Evolutionary conservation across 768 basidiomycete genomes (phyloP).

Genomic region (Calocera viscosa): DNA sequence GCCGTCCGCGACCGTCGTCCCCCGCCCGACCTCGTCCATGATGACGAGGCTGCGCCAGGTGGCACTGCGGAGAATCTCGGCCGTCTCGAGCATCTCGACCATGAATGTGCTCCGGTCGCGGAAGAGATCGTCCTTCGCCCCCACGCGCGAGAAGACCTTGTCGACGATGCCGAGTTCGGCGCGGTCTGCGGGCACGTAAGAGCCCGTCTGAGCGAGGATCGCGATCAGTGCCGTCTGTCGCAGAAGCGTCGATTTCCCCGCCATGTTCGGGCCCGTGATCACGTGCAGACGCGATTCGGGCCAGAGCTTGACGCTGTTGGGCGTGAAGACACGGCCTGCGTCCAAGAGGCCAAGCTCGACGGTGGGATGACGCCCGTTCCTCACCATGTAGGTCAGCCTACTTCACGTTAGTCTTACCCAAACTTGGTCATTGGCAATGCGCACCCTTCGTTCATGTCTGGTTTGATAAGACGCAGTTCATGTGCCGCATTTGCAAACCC

Average conservation of each 20-base stretch:
- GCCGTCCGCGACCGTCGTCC: slow-evolving; percentile 85
- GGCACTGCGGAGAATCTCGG: slow-evolving; percentile 75
- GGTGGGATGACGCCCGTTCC: slow-evolving; percentile 79
- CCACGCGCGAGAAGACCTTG: slow-evolving; percentile 83
- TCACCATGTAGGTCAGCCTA: slow-evolving; percentile 44
- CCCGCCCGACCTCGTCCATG: slow-evolving; percentile 98
- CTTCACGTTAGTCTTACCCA: slow-evolving; percentile 25
- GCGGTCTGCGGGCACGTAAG: slow-evolving; percentile 79
- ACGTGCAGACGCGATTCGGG: slow-evolving; percentile 55
- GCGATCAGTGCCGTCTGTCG: slow-evolving; percentile 83
- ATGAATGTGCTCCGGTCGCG: slow-evolving; percentile 92
- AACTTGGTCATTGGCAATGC: slow-evolving; percentile 18
- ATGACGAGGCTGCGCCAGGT: slow-evolving; percentile 85
- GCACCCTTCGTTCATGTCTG: slow-evolving; percentile 57
- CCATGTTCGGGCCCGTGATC: slow-evolving; percentile 95
- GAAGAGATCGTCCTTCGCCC: slow-evolving; percentile 89
- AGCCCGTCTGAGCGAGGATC: slow-evolving; percentile 83
- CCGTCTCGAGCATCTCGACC: slow-evolving; percentile 95
- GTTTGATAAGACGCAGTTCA: slow-evolving; percentile 65
- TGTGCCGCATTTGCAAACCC: slow-evolving; percentile 69
- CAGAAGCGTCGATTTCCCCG: slow-evolving; percentile 78
- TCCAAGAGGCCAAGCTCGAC: slow-evolving; percentile 78
- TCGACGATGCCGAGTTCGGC: slow-evolving; percentile 80
- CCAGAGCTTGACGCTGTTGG: slow-evolving; percentile 62
- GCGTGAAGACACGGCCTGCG: slow-evolving; percentile 63